Evolutionary conservation across 169 alveolate species (phyloP).

Genomic region (Eimeria necatrix): DNA sequence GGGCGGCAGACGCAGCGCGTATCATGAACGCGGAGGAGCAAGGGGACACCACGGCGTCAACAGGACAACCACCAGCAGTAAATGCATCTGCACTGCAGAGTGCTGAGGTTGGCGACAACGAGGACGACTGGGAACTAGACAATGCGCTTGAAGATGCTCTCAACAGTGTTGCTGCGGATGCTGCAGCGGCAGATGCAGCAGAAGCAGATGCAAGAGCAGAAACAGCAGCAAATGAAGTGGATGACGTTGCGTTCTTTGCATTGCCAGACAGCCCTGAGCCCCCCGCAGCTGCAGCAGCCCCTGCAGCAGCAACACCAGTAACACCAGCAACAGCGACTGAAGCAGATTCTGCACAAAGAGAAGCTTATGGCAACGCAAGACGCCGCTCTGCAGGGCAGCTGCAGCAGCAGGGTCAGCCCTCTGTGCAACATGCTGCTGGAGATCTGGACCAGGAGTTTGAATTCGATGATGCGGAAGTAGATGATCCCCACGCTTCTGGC

Average conservation of each 20-base stretch:
- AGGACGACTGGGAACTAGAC: constrained; percentile 52
- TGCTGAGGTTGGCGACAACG: background rate
- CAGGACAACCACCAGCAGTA: background rate
- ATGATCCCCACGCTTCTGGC: constrained; percentile 63
- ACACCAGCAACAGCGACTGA: background rate
- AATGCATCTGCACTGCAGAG: background rate
- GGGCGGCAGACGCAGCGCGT: background rate
- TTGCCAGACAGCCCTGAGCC: background rate
- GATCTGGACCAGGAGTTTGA: constrained; percentile 78
- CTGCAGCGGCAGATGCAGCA: constrained; percentile 35
- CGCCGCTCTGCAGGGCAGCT: constrained; percentile 23
- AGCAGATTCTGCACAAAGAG: background rate
- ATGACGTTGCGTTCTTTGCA: constrained; percentile 5
- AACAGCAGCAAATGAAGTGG: constrained; percentile 4
- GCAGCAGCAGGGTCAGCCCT: constrained; percentile 68
- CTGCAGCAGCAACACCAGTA: constrained; percentile 48
- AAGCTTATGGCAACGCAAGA: background rate
- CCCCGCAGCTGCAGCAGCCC: constrained; percentile 8
- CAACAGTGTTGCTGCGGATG: constrained; percentile 49
- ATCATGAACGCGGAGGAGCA: background rate
- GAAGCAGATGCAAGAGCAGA: constrained; percentile 13
- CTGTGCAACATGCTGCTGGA: constrained; percentile 39
- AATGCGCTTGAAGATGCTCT: constrained; percentile 45
- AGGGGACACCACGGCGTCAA: background rate
- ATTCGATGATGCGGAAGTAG: constrained; percentile 79